Percentiles rank a stretch among this genome's conserved stretches.
phyloP scores from a whole-genome alignment of 164 flowering plant species.

The Houttuynia cordata region DNA sequence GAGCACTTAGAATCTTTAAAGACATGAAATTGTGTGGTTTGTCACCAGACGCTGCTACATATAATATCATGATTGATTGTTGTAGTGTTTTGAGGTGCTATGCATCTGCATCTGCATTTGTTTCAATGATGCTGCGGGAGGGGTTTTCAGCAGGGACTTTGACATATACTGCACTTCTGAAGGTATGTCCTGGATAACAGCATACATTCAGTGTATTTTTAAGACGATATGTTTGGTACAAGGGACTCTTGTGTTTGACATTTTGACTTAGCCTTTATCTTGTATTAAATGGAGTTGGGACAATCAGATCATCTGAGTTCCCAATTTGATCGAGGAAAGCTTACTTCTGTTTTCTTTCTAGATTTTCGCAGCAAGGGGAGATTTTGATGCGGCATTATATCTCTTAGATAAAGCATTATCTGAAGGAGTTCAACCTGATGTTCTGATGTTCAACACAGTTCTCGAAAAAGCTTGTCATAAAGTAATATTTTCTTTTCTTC shows the following conservation, averaged over 20 bases:
- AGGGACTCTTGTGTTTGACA: too few relatives aligned
- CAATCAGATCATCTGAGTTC: too few relatives aligned
- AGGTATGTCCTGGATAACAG: conserved; percentile 37
- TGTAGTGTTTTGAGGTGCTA: conserved; percentile 42
- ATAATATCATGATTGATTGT: conserved; percentile 72
- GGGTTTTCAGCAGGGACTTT: conserved; percentile 37
- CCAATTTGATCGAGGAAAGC: neutral
- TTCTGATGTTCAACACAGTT: conserved; percentile 51
- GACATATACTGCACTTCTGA: conserved; percentile 53
- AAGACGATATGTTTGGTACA: too few relatives aligned
- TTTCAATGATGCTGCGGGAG: conserved; percentile 75
- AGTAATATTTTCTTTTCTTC: conserved; percentile 26
- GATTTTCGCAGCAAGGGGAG: conserved; percentile 36
- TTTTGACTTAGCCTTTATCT: too few relatives aligned
- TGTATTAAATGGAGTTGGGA: too few relatives aligned
- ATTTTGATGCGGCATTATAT: conserved; percentile 44
- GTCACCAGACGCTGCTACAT: conserved; percentile 47
- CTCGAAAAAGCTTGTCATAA: conserved; percentile 35
- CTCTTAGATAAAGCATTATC: conserved; percentile 42
- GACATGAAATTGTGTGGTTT: conserved; percentile 39
- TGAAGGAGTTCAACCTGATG: conserved; percentile 46
- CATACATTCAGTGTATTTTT: too few relatives aligned
- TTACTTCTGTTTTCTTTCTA: conserved; percentile 10
- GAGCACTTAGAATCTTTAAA: conserved; percentile 48
- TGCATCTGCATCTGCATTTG: conserved; percentile 53